Percentiles rank a stretch among this genome's conserved stretches.
Evolutionary conservation across 331 rosid genomes (phyloP).

Genomic region (Acacia concinna): DNA sequence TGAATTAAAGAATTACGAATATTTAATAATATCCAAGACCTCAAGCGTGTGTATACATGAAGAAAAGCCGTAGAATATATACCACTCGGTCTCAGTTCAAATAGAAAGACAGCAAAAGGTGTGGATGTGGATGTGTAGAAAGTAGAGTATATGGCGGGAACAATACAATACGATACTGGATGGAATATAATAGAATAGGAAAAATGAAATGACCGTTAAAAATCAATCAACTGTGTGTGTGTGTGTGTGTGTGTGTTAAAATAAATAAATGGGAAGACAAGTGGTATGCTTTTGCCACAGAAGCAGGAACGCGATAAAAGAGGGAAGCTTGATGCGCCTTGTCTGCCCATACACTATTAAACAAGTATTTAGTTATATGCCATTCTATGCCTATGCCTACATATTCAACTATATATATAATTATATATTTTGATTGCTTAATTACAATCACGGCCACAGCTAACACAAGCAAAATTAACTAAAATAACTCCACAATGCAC

Average conservation of each 20-base stretch:
- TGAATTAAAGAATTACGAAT: neutral
- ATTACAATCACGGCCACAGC: neutral
- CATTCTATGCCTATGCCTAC: neutral
- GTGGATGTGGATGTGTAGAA: constrained; percentile 37
- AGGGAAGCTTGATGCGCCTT: constrained; percentile 37
- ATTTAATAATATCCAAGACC: neutral
- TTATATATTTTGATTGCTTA: neutral
- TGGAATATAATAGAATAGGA: neutral
- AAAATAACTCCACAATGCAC: neutral
- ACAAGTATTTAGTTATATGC: neutral
- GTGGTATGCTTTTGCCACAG: constrained; percentile 23
- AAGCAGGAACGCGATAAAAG: constrained; percentile 38
- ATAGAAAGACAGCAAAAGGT: constrained; percentile 28
- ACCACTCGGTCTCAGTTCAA: neutral
- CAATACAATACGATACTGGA: neutral
- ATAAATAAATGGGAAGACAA: neutral
- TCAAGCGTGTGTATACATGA: neutral
- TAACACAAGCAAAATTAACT: neutral
- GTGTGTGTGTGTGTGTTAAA: neutral
- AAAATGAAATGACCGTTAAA: neutral
- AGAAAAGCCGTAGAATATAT: neutral
- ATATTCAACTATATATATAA: neutral
- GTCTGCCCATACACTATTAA: constrained; percentile 39
- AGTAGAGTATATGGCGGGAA: neutral
- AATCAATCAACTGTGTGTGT: neutral